phyloP scores from a whole-genome alignment of 768 basidiomycete genomes.

The Tephrocybe sp. region DNA sequence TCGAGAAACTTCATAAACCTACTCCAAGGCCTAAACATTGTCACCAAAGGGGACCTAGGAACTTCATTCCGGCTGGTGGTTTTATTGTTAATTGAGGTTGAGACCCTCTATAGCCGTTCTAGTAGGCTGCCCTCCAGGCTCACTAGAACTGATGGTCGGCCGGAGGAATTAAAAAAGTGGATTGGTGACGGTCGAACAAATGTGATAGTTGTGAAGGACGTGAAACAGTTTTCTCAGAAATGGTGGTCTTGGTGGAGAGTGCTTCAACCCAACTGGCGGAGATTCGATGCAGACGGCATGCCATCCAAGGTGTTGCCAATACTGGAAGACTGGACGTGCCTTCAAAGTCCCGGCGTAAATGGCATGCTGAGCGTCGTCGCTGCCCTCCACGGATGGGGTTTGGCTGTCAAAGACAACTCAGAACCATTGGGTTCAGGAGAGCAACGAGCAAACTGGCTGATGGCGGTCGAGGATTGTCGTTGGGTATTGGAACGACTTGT shows the following conservation, averaged over 20 bases:
- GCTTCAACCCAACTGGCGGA: slow-evolving; percentile 4
- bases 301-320: background rate
- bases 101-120: background rate
- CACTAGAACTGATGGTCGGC: background rate
- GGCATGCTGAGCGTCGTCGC: slow-evolving; percentile 2
- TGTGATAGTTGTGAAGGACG: background rate
- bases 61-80: background rate
- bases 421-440: background rate
- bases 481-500: slow-evolving; percentile 2
- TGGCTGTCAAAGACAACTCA: background rate
- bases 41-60: background rate
- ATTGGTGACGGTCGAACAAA: background rate
- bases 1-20: too few species aligned
- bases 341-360: slow-evolving; percentile 2
- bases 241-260: slow-evolving; percentile 7
- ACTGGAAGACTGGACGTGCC: slow-evolving; percentile 2
- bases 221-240: background rate
- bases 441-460: background rate
- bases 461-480: slow-evolving; percentile 3
- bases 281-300: background rate
- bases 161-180: background rate
- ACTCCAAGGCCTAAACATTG: background rate
- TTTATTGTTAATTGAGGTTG: background rate
- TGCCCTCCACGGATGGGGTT: slow-evolving; percentile 4
- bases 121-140: background rate